Evolutionary conservation across 495 filamentous ascomycete genomes (phyloP).

Genomic region (Aspergillus indologenus): DNA sequence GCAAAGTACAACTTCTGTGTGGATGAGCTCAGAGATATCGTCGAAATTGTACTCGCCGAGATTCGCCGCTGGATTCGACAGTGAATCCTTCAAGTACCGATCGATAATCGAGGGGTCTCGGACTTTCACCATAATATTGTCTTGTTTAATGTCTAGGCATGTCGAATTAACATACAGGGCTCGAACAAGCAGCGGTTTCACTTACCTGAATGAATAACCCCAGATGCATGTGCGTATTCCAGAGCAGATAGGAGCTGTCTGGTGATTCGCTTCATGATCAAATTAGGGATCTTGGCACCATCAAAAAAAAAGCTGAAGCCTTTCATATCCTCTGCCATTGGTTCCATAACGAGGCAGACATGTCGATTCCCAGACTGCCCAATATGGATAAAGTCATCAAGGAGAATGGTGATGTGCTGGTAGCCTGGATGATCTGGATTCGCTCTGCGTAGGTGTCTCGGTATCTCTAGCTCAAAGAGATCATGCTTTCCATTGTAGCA

Average conservation of each 20-base stretch:
- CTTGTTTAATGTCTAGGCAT: slow-evolving; percentile 24
- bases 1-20: neutral
- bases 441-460: neutral
- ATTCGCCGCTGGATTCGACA: too few relatives aligned
- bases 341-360: neutral
- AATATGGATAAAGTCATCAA: neutral
- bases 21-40: too few relatives aligned
- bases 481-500: slow-evolving; percentile 1
- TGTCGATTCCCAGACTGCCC: neutral
- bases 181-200: too few relatives aligned
- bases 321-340: neutral
- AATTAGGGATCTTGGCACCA: slow-evolving; percentile 1
- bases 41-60: too few relatives aligned
- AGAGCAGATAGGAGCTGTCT: slow-evolving; percentile 17
- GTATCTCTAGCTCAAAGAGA: slow-evolving; percentile 6
- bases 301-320: slow-evolving; percentile 10
- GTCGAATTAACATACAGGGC: neutral
- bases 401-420: neutral
- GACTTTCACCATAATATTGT: slow-evolving; percentile 24
- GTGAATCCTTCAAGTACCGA: too few relatives aligned
- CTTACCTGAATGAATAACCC: slow-evolving; percentile 23
- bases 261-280: slow-evolving; percentile 14
- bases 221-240: slow-evolving; percentile 20
- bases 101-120: slow-evolving; percentile 1
- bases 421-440: neutral